Conservation (phyloP, 2,329 filamentous ascomycete species). For the Huntiella moniliformis region DNA sequence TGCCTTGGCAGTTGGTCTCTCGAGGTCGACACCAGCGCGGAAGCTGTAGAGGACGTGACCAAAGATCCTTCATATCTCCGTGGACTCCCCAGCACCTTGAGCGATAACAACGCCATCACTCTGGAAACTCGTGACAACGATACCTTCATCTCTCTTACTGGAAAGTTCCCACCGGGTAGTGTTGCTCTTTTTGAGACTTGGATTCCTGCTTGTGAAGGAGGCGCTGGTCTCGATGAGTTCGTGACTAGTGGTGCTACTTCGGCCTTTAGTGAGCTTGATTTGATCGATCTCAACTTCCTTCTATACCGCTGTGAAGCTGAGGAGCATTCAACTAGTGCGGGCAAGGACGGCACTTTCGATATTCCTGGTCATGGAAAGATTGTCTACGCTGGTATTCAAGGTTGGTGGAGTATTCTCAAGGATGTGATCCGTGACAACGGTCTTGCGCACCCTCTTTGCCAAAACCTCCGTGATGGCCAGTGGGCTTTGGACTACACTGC, state of each 20-base stretch:
- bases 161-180: slow-evolving; percentile 78
- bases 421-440: slow-evolving; percentile 76
- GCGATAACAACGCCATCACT: slow-evolving; percentile 52
- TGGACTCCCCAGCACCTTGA: slow-evolving; percentile 69
- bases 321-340: slow-evolving; percentile 58
- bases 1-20: slow-evolving; percentile 83
- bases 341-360: slow-evolving; percentile 63
- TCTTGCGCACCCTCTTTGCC: slow-evolving; percentile 79
- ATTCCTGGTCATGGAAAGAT: slow-evolving; percentile 70
- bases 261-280: slow-evolving; percentile 55
- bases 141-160: slow-evolving; percentile 61
- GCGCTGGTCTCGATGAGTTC: slow-evolving; percentile 65
- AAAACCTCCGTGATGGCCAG: slow-evolving; percentile 76
- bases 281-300: slow-evolving; percentile 78
- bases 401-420: slow-evolving; percentile 89
- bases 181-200: slow-evolving; percentile 93
- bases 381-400: slow-evolving; percentile 91
- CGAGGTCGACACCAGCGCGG: slow-evolving; percentile 62
- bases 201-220: slow-evolving; percentile 75
- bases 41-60: slow-evolving; percentile 44
- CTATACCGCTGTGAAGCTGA: slow-evolving; percentile 86
- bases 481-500: slow-evolving; percentile 87
- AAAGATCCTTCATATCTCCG: slow-evolving; percentile 53
- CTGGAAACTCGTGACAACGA: slow-evolving; percentile 55
- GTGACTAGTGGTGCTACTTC: slow-evolving; percentile 64